Evolutionary conservation across 306 rosid species (phyloP), one percentile per base, ranked within the genome.

Genomic region (Carpinus fangiana): DNA sequence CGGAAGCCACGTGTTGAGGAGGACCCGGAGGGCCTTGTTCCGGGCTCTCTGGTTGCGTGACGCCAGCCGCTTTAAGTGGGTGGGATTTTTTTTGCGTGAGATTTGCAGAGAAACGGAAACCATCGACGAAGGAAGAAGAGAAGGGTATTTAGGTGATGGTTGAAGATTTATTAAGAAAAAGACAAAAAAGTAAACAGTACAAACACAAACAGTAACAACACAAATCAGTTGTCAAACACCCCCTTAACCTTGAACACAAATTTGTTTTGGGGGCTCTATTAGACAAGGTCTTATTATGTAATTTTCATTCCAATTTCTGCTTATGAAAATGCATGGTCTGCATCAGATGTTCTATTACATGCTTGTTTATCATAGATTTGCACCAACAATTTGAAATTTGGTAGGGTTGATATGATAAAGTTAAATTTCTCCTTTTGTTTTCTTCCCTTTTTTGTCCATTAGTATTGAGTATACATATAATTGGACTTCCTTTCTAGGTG

Each of bases 401-500:
- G 50, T 17, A 10, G 50, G 50, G 20, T 66, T 66, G 51, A 38
- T 31, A 11, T 66, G 13, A 57, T 57, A 57, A 11, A 57, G 11
- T 47, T 47, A 47, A 18, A 23, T 57, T 57, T 57, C 64, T 57
- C 64, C 0, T 5, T 52, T 16, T 57, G 5, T 57, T 57, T 20
- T 10, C 4, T 23, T 57, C 26, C 3, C 26, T 57, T 57, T 57
- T 21, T 57, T 57, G 36, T 9, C 13, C 36, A 9, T 8, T 26
- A 57, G 34, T 57, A 47, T 47, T 47, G 51, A 2, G 51, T 38
- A 38, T 38, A n/a, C 38, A 41, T 21, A 41, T 67, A 41, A 67
- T 17, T 18, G 72, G 50, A 67, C 51, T 65, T 76, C 74, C 61
- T 71, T 71, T 71, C 41, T 26, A 28, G 74, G 64, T 79, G 8